Percentiles rank a stretch among this genome's conserved stretches.
Conservation (phyloP, 1,284 basidiomycete genomes). For the Cryptococcus jaspeensis region DNA sequence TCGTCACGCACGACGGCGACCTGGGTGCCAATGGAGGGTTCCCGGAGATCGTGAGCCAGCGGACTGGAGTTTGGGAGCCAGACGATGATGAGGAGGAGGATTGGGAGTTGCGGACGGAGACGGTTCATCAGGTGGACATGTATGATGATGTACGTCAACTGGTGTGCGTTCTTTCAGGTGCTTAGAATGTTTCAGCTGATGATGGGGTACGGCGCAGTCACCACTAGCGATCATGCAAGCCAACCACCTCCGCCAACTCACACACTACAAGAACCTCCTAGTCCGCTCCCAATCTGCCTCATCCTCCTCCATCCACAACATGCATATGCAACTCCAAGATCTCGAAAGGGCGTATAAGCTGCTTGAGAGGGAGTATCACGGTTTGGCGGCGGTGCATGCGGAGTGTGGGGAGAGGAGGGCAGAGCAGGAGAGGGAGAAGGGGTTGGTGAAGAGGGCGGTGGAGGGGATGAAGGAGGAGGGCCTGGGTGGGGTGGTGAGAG, state of each 20-base stretch:
- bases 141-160: conserved; percentile 10
- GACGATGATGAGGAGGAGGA: conserved; percentile 12
- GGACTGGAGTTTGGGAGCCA: neutral
- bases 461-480: conserved; percentile 4
- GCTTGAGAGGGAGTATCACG: conserved; percentile 16
- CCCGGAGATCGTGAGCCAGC: conserved; percentile 13
- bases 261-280: conserved; percentile 30
- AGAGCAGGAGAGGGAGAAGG: neutral
- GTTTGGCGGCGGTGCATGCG: conserved; percentile 11
- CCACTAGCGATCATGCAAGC: conserved; percentile 8
- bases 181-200: neutral
- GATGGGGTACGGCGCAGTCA: neutral
- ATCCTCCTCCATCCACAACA: conserved; percentile 21
- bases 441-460: neutral
- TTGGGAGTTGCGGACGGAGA: conserved; percentile 27
- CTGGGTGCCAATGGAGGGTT: neutral
- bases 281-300: conserved; percentile 32
- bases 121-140: conserved; percentile 6
- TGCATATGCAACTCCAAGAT: conserved; percentile 19
- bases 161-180: too few species aligned
- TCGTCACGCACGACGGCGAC: too few species aligned
- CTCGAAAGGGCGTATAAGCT: conserved; percentile 20
- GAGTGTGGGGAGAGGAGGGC: conserved; percentile 12
- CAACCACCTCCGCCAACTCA: conserved; percentile 18
- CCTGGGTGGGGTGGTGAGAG: conserved; percentile 16